Conservation (phyloP, 2,329 filamentous ascomycete genomes). For the Neospermospora avenae region DNA sequence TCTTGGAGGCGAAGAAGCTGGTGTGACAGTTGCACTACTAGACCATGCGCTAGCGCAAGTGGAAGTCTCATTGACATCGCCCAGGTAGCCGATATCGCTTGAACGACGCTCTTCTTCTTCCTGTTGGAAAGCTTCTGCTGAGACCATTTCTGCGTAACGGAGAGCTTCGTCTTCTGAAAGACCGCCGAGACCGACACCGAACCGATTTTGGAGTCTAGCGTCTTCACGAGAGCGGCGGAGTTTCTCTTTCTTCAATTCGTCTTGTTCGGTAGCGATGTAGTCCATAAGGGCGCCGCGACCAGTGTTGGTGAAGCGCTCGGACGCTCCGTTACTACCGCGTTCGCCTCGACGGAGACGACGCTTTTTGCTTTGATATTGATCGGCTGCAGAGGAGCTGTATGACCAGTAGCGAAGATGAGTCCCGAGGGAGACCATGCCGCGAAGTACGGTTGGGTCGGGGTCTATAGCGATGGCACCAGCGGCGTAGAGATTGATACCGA, state of each 20-base stretch:
- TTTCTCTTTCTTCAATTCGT: conserved; percentile 74
- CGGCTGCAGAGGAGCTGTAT: conserved; percentile 76
- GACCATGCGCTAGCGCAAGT: conserved; percentile 36
- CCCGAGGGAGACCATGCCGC: conserved; percentile 84
- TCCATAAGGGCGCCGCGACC: conserved; percentile 69
- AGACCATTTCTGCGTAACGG: conserved; percentile 63
- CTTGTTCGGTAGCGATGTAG: conserved; percentile 83
- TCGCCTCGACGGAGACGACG: conserved; percentile 66
- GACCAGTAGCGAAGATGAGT: conserved; percentile 90
- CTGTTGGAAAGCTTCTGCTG: conserved; percentile 54
- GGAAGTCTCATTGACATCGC: conserved; percentile 42
- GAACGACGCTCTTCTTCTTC: conserved; percentile 53
- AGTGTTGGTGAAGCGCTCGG: conserved; percentile 56
- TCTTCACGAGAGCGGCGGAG: conserved; percentile 64
- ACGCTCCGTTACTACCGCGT: conserved; percentile 55
- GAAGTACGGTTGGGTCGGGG: conserved; percentile 78
- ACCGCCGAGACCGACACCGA: conserved; percentile 74
- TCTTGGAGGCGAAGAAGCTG: conserved; percentile 36
- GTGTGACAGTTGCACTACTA: conserved; percentile 49
- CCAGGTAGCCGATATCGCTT: conserved; percentile 50
- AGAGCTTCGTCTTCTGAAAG: conserved; percentile 64
- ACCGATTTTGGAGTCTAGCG: conserved; percentile 70
- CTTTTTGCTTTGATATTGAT: conserved; percentile 72
- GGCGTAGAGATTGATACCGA: conserved; percentile 73
- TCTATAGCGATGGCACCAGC: conserved; percentile 84